phyloP scores from a whole-genome alignment of 2,329 filamentous ascomycete genomes.

The Bipolaris sorokiniana region DNA sequence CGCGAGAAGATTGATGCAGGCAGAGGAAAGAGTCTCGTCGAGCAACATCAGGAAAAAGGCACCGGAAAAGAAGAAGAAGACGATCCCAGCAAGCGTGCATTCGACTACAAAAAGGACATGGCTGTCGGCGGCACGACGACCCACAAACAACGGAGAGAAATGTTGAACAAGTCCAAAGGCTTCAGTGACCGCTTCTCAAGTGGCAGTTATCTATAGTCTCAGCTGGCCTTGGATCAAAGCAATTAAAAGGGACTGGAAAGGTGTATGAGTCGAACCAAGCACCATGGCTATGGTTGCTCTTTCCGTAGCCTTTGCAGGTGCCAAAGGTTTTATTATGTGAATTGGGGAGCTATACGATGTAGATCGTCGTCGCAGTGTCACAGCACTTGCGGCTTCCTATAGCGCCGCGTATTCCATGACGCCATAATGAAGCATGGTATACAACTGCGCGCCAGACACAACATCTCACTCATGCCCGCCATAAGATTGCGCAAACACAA shows the following conservation, averaged over 20 bases:
- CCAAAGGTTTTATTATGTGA: background rate
- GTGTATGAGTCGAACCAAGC: background rate
- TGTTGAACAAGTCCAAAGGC: conserved; percentile 78
- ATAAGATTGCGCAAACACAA: background rate
- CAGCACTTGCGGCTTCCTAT: background rate
- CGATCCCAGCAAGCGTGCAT: conserved; percentile 86
- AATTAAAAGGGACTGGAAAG: background rate
- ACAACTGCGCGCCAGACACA: background rate
- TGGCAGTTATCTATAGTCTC: conserved; percentile 64
- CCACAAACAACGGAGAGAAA: conserved; percentile 73
- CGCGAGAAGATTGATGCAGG: conserved; percentile 61
- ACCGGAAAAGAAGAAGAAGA: conserved; percentile 73
- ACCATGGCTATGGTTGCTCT: background rate
- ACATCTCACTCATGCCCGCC: background rate
- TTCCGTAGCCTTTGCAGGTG: background rate
- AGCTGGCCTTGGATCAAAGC: background rate
- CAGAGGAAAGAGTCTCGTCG: conserved; percentile 54
- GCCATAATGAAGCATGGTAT: background rate
- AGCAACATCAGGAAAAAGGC: conserved; percentile 54
- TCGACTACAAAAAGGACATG: conserved; percentile 96
- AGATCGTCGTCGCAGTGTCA: background rate
- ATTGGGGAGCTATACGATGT: background rate
- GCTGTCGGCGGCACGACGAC: conserved; percentile 74
- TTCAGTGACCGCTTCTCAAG: conserved; percentile 83
- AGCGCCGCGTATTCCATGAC: background rate